Conservation (phyloP, 164 flowering plant species). For the Magnolia kwangsiensis region DNA sequence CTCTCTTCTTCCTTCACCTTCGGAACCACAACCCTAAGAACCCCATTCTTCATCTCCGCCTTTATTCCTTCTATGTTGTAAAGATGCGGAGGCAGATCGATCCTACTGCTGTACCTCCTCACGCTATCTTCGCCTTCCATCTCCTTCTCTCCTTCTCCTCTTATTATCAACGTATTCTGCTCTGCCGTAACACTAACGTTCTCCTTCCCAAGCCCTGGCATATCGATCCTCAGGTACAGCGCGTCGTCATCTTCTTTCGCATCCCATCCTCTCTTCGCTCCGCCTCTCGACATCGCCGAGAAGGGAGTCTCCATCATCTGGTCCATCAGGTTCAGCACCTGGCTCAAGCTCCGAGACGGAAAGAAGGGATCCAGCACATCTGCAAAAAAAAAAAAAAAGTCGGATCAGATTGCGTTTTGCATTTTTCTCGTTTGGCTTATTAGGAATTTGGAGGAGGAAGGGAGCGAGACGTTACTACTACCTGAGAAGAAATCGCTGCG, state of each 20-base stretch:
- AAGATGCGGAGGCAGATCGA: conserved; percentile 46
- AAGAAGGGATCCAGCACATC: conserved; percentile 70
- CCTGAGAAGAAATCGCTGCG: conserved; percentile 37
- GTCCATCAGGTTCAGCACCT: conserved; percentile 71
- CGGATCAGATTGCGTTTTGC: neutral
- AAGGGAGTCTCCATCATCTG: conserved; percentile 53
- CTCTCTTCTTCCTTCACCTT: conserved; percentile 67
- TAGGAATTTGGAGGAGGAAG: neutral
- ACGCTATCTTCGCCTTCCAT: conserved; percentile 36
- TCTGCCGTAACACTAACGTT: conserved; percentile 62
- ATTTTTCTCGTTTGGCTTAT: neutral
- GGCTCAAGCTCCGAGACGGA: conserved; percentile 54
- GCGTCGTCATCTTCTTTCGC: conserved; percentile 55
- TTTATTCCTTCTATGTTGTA: conserved; percentile 49
- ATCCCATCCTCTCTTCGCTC: conserved; percentile 55
- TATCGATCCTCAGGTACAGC: conserved; percentile 49
- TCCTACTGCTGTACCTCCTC: conserved; percentile 48
- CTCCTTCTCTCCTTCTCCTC: conserved; percentile 47
- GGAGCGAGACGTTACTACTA: conserved; percentile 22
- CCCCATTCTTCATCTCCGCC: conserved; percentile 92
- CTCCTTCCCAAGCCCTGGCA: conserved; percentile 75
- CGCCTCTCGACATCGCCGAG: conserved; percentile 25
- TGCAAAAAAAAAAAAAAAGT: conserved; percentile 3
- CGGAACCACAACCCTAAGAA: conserved; percentile 55
- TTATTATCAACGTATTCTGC: conserved; percentile 56